Conservation (phyloP, 331 rosid genomes). For the Quercus tomentella region DNA sequence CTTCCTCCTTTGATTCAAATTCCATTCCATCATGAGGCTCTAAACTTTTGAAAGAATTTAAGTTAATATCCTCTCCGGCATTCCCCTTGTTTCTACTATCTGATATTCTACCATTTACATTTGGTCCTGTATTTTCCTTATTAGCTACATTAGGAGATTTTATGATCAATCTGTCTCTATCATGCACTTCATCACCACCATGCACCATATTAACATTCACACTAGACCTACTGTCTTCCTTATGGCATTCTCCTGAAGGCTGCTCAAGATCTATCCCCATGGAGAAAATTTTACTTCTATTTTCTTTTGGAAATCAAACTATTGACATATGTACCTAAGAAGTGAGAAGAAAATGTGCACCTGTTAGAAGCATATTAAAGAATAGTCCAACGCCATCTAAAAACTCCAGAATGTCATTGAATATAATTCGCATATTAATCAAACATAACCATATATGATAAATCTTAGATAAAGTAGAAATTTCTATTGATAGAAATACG, state of each 20-base stretch:
- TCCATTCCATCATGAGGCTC: constrained; percentile 49
- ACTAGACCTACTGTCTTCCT: constrained; percentile 14
- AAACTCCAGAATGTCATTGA: background rate
- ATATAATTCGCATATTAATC: background rate
- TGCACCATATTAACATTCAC: constrained; percentile 13
- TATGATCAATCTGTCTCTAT: constrained; percentile 3
- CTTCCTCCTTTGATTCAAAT: constrained; percentile 46
- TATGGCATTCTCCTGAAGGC: constrained; percentile 31
- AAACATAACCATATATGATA: background rate
- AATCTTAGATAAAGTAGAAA: background rate
- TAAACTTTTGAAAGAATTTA: constrained; percentile 24
- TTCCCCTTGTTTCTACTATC: constrained; percentile 3
- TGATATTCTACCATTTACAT: constrained; percentile 5
- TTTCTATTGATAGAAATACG: background rate
- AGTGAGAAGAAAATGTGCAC: background rate
- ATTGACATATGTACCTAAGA: constrained; percentile 5
- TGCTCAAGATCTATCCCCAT: constrained; percentile 47
- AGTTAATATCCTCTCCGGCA: constrained; percentile 27
- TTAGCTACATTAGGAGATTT: constrained; percentile 5
- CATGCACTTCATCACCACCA: constrained; percentile 9
- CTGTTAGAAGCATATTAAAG: background rate
- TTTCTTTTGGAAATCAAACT: background rate
- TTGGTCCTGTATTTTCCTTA: constrained; percentile 16
- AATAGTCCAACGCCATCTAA: background rate
- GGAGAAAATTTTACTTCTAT: background rate